A percentile compares a stretch with the other conserved stretches of the same genome.
phyloP scores from a whole-genome alignment of 306 rosid genomes.

The Clitoria ternatea region DNA sequence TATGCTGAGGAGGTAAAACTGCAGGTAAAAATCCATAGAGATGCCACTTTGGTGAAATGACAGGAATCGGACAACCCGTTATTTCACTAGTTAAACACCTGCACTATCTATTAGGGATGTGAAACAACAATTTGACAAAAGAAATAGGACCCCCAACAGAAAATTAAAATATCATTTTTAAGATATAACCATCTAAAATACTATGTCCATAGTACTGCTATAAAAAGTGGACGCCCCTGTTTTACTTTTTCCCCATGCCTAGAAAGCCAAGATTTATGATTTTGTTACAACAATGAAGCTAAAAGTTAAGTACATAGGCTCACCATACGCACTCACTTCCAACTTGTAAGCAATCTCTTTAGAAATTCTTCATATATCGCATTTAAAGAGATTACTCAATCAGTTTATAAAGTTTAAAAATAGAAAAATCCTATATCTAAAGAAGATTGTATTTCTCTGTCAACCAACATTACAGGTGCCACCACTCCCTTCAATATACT shows the following conservation, averaged over 20 bases:
- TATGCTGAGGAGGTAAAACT: background rate
- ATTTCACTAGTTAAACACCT: background rate
- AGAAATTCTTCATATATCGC: background rate
- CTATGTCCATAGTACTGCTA: background rate
- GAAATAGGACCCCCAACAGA: background rate
- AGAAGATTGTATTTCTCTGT: background rate
- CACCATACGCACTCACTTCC: background rate
- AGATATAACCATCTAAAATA: background rate
- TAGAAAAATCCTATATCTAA: background rate
- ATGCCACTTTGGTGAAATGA: background rate
- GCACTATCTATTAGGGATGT: background rate
- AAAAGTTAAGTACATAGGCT: background rate
- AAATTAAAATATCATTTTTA: background rate
- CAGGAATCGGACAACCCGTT: background rate
- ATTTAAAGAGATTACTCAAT: background rate
- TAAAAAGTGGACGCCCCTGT: background rate
- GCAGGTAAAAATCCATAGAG: background rate
- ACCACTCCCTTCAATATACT: background rate
- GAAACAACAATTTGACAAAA: background rate
- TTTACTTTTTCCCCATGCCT: background rate
- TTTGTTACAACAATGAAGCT: background rate
- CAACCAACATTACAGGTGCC: background rate
- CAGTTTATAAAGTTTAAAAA: background rate
- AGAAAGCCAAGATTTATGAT: background rate
- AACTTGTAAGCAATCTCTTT: background rate